Evolutionary conservation across 2,329 filamentous ascomycete species (phyloP).

Genomic region (Clonostachys rhizophaga): DNA sequence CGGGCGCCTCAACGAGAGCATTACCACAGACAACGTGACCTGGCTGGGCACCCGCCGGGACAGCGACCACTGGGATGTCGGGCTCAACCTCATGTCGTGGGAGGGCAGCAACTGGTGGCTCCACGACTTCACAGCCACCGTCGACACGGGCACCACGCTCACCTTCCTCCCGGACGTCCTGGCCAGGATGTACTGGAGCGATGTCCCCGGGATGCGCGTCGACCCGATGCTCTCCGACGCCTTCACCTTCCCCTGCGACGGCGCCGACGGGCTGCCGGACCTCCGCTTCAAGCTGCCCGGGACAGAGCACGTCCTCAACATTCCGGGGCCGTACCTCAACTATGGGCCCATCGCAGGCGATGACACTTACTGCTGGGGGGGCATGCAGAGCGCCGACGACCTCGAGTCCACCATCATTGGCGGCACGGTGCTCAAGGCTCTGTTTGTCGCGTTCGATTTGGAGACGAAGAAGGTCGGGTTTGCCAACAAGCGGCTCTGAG

Average conservation of each 20-base stretch:
- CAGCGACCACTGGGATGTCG: conserved; percentile 31
- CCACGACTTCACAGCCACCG: conserved; percentile 46
- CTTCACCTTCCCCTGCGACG: conserved; percentile 54
- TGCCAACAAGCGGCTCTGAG: conserved; percentile 32
- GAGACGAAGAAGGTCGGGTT: conserved; percentile 32
- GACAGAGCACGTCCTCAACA: conserved; percentile 43
- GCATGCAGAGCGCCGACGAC: conserved; percentile 56
- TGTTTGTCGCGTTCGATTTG: conserved; percentile 69
- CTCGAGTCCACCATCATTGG: conserved; percentile 63
- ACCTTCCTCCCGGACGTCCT: conserved; percentile 54
- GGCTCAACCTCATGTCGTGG: conserved; percentile 43
- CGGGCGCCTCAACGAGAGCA: conserved; percentile 36
- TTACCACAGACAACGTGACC: conserved; percentile 32
- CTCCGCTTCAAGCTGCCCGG: conserved; percentile 49
- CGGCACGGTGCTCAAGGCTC: conserved; percentile 73
- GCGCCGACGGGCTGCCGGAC: conserved; percentile 48
- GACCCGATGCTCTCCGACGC: conserved; percentile 35
- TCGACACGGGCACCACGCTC: conserved; percentile 66
- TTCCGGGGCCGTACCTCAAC: conserved; percentile 51
- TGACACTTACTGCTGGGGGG: conserved; percentile 64
- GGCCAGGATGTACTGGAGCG: conserved; percentile 54
- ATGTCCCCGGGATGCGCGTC: conserved; percentile 46
- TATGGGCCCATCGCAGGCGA: conserved; percentile 45
- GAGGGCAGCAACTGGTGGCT: conserved; percentile 44
- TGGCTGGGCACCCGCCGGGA: conserved; percentile 29